These are phyloP conservation scores for Dipteronia sinensis DNA, from an alignment of 345 rosid genomes.

Conservation along the genomic window DNA sequence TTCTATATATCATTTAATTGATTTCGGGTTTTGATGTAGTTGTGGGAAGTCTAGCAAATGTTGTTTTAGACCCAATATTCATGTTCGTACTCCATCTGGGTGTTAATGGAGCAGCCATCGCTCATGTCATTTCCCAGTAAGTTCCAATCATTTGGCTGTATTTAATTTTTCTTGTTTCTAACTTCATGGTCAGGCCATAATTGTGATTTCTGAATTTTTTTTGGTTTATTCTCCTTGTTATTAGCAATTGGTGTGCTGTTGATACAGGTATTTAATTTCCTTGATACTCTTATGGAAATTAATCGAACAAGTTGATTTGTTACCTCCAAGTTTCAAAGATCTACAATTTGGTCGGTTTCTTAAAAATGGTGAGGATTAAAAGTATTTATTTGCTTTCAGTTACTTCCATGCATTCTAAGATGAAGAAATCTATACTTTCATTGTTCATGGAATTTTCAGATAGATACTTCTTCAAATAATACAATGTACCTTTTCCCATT, in stretches of 20 bases:
- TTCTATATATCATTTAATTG: not conserved
- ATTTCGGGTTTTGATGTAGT: constrained; percentile 30
- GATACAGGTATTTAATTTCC: constrained; percentile 37
- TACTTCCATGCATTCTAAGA: not conserved
- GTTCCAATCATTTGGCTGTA: constrained; percentile 2
- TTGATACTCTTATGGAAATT: constrained; percentile 40
- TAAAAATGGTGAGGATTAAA: constrained; percentile 40
- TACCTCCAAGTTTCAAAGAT: constrained; percentile 39
- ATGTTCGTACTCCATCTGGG: constrained; percentile 53
- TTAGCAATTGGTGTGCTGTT: not conserved
- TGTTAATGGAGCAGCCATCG: constrained; percentile 65
- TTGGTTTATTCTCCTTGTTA: not conserved
- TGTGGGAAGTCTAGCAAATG: constrained; percentile 49
- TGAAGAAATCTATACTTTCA: not conserved
- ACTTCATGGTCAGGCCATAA: not conserved
- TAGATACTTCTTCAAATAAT: not conserved
- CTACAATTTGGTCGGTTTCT: constrained; percentile 42
- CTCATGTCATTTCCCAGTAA: constrained; percentile 52
- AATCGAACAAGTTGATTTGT: constrained; percentile 30
- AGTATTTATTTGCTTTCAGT: not conserved
- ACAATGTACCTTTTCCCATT: not conserved
- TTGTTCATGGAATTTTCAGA: not conserved
- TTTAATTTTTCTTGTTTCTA: not conserved
- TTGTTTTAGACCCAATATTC: constrained; percentile 51
- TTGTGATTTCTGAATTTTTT: not conserved